Conservation (phyloP, 805 yeast species). For the Metschnikowia hibisci region DNA sequence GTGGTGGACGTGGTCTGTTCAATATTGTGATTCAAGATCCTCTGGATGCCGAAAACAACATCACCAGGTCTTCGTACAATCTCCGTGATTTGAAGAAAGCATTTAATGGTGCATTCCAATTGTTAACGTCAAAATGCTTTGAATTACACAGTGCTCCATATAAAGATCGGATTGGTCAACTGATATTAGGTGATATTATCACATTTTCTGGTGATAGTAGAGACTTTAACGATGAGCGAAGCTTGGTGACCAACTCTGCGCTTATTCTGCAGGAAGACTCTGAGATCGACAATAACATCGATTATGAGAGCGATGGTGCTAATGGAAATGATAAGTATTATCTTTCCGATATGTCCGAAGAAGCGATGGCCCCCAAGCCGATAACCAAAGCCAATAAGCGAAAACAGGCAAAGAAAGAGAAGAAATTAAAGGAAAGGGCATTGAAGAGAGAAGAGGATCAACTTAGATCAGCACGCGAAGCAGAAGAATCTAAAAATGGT, state of each 20-base stretch:
- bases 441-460: neutral
- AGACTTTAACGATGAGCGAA: conserved; percentile 74
- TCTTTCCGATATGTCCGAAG: conserved; percentile 42
- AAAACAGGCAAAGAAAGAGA: neutral
- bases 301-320: conserved; percentile 30
- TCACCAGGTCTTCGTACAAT: conserved; percentile 81
- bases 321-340: conserved; percentile 39
- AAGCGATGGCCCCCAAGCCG: conserved; percentile 23
- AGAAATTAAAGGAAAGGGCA: neutral
- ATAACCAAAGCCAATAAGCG: neutral
- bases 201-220: conserved; percentile 69
- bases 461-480: neutral
- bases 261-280: conserved; percentile 28
- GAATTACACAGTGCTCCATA: conserved; percentile 64
- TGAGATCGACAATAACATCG: conserved; percentile 10
- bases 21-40: conserved; percentile 85
- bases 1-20: conserved; percentile 51
- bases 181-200: conserved; percentile 76
- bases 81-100: conserved; percentile 76
- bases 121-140: conserved; percentile 70
- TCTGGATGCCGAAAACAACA: conserved; percentile 75
- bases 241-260: conserved; percentile 59
- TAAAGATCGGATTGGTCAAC: conserved; percentile 62
- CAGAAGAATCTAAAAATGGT: neutral
- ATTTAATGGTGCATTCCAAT: conserved; percentile 82